Conservation (phyloP, 257 asterid species). For the Oldenlandia corymbosa region DNA sequence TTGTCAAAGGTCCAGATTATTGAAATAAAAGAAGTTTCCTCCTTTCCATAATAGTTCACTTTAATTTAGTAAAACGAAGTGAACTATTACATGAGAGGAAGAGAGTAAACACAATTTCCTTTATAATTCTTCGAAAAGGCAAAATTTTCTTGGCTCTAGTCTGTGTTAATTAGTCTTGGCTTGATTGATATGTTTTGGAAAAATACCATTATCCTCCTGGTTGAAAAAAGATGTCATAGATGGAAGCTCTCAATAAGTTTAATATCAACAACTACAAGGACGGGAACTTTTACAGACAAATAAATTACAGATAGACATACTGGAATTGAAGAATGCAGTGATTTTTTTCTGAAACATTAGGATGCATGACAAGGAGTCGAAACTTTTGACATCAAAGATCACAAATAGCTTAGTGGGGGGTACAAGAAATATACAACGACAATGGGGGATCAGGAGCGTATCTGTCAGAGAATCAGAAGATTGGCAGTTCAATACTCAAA, state of each 20-base stretch:
- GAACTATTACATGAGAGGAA: no score
- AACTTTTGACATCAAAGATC: not conserved
- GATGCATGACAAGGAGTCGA: constrained; percentile 5
- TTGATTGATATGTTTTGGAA: no score
- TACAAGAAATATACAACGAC: not conserved
- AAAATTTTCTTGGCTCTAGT: no score
- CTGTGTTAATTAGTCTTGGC: no score
- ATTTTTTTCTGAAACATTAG: not conserved
- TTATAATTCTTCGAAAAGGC: no score
- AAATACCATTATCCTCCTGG: no score
- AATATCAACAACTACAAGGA: not conserved
- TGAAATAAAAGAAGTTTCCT: not conserved
- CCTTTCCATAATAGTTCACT: no score
- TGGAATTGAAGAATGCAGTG: not conserved
- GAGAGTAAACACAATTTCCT: no score
- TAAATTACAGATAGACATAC: not conserved
- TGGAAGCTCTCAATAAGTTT: not conserved
- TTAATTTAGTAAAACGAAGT: no score
- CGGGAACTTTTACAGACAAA: not conserved
- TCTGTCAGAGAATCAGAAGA: constrained; percentile 5
- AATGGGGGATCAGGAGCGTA: constrained; percentile 4
- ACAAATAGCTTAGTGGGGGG: constrained; percentile 6
- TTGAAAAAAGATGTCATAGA: not conserved
- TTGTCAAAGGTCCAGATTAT: constrained; percentile 20
- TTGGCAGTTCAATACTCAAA: constrained; percentile 19